Percentiles rank a stretch among this genome's conserved stretches.
Evolutionary conservation across 2,329 filamentous ascomycete genomes (phyloP).

Genomic region (Rhynchosporium graminicola): DNA sequence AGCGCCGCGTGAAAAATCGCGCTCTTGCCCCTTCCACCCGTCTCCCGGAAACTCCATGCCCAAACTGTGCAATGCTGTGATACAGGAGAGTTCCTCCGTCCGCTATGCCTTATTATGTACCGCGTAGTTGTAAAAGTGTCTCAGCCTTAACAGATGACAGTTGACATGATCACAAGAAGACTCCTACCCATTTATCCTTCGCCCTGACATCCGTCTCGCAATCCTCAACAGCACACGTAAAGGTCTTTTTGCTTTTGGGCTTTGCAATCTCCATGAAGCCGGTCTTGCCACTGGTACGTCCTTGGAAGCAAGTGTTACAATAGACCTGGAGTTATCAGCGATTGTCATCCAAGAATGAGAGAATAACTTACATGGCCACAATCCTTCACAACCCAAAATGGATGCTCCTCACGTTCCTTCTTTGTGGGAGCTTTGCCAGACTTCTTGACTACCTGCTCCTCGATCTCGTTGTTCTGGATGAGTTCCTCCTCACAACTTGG

Average conservation of each 20-base stretch:
- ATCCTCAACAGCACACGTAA: constrained; percentile 56
- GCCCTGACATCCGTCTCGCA: constrained; percentile 55
- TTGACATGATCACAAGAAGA: constrained; percentile 46
- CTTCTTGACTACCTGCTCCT: constrained; percentile 43
- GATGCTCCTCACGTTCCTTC: constrained; percentile 64
- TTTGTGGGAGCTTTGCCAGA: constrained; percentile 50
- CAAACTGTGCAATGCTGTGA: constrained; percentile 26
- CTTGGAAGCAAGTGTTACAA: constrained; percentile 62
- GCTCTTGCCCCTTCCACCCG: not conserved
- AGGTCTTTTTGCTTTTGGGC: constrained; percentile 42
- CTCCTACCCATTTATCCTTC: constrained; percentile 62
- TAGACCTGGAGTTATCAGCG: constrained; percentile 54
- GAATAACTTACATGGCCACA: constrained; percentile 80
- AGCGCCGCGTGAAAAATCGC: not conserved
- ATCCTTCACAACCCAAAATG: constrained; percentile 88
- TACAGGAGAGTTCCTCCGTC: constrained; percentile 8
- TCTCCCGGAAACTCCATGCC: constrained; percentile 26
- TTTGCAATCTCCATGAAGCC: constrained; percentile 41
- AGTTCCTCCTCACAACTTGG: constrained; percentile 86
- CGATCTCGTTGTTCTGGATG: constrained; percentile 58
- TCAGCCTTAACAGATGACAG: constrained; percentile 1
- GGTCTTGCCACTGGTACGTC: constrained; percentile 45
- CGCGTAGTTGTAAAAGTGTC: constrained; percentile 13
- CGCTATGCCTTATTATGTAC: constrained; percentile 25
- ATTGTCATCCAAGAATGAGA: not conserved